Evolutionary conservation across 2,329 filamentous ascomycete species (phyloP).

Genomic region (Microsporum canis): DNA sequence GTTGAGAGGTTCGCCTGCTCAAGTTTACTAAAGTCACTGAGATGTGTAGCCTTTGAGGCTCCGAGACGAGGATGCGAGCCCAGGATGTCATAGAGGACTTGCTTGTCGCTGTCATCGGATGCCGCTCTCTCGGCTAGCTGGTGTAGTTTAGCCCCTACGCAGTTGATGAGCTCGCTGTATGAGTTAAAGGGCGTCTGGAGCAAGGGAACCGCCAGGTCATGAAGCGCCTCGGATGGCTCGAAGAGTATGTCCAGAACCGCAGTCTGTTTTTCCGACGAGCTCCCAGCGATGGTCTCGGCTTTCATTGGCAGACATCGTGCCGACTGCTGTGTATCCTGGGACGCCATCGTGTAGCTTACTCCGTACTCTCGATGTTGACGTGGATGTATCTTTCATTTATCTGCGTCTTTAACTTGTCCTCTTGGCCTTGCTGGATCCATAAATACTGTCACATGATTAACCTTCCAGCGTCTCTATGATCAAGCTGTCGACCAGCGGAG

Average conservation of each 20-base stretch:
- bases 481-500: too few relatives aligned
- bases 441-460: too few relatives aligned
- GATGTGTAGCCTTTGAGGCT: conserved; percentile 15
- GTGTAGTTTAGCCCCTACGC: conserved; percentile 52
- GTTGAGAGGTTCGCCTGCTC: conserved; percentile 64
- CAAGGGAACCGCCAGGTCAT: conserved; percentile 57
- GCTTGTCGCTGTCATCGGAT: conserved; percentile 14
- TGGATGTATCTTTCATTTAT: too few relatives aligned
- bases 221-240: conserved; percentile 66
- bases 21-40: conserved; percentile 61
- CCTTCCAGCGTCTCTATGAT: too few relatives aligned
- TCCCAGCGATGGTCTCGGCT: not conserved
- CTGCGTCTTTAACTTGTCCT: too few relatives aligned
- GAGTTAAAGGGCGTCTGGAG: conserved; percentile 49
- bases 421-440: too few relatives aligned
- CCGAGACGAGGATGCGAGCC: conserved; percentile 75
- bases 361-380: too few relatives aligned
- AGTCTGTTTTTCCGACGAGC: not conserved
- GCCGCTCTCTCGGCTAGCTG: conserved; percentile 38
- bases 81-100: conserved; percentile 59
- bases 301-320: not conserved
- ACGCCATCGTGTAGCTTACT: not conserved
- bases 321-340: not conserved
- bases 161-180: conserved; percentile 59
- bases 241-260: conserved; percentile 65